A percentile compares a stretch with the other conserved stretches of the same genome.
Evolutionary conservation across 1,284 basidiomycete species (phyloP).

Genomic region (Marasmius tenuissimus): DNA sequence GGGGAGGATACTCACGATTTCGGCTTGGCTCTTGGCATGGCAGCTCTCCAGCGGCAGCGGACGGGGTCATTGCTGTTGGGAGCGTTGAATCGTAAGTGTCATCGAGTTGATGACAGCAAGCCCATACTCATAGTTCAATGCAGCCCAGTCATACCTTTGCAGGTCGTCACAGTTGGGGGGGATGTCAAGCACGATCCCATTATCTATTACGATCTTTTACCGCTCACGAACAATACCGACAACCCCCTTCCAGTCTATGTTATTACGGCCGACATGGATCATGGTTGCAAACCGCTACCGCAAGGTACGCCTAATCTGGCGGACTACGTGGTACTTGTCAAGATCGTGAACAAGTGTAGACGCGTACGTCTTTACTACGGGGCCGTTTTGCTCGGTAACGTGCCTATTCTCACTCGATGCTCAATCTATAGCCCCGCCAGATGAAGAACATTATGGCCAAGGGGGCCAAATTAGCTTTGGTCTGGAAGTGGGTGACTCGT

Average conservation of each 20-base stretch:
- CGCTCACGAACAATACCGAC: background rate
- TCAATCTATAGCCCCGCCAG: background rate
- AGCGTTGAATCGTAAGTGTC: background rate
- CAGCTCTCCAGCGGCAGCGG: background rate
- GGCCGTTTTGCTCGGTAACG: background rate
- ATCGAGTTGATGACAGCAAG: background rate
- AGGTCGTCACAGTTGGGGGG: background rate
- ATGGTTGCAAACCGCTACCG: background rate
- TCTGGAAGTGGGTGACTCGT: background rate
- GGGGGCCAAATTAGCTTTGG: background rate
- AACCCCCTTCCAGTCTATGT: background rate
- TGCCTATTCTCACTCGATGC: background rate
- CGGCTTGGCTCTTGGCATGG: background rate
- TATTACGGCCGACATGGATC: background rate
- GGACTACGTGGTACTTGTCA: background rate
- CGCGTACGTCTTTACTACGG: background rate
- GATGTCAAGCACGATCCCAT: background rate
- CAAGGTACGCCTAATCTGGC: background rate
- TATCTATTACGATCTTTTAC: background rate
- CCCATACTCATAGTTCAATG: background rate
- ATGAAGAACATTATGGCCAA: background rate
- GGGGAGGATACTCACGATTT: background rate
- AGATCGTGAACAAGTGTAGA: background rate
- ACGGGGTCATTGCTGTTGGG: background rate
- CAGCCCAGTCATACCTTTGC: background rate